Evolutionary conservation across 1,284 basidiomycete genomes (phyloP), one percentile per base, ranked within the genome.

Genomic region (Ceratobasidium sp.): DNA sequence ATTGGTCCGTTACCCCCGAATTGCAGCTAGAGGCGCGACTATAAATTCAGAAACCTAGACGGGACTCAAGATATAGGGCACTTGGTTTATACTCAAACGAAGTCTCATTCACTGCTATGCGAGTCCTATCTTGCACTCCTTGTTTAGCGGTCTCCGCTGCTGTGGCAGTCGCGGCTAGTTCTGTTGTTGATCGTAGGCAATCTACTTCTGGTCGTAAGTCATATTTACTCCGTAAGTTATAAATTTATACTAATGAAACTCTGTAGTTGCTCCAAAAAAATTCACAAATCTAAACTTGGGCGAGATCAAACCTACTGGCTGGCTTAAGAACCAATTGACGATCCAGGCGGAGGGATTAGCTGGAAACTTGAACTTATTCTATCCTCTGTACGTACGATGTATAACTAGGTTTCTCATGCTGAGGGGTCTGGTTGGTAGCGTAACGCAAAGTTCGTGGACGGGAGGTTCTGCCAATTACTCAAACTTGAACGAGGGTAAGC

Each of bases 291-390:
- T 76, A 4, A 53, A 51, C 28, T 33, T 76, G 63, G 73, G 73
- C 23, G 61, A 76, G 61, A 76, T 76, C 51, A 76, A 76, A 40
- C 73, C 73, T 20, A 67, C 61, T 6, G 73, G 73, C 20, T 76
- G 73, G 73, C 63, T 76, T 9, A 64, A 67, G 44, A 63, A 67
- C 23, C 73, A 76, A 44, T 39, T 76, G 56, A 55, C 51, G 15
- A 63, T 76, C 39, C 73, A 76, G 23, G 73, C 73, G 1, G 61
- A 76, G 23, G 73, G 73, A 10, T 39, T 76, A 20, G 73, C 73
- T 15, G 73, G 73, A 26, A 66, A 76, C 44, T 40, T 76, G 44
- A 76, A 76, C 51, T 20, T 56, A 12, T 76, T 76, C 23, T 76
- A 76, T 33, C 73, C 73, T 13, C 51, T 76, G 73, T 67, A 26